A percentile compares a stretch with the other conserved stretches of the same genome.
phyloP scores from a whole-genome alignment of 2,329 filamentous ascomycete species.

The Epichloe gansuensis region DNA sequence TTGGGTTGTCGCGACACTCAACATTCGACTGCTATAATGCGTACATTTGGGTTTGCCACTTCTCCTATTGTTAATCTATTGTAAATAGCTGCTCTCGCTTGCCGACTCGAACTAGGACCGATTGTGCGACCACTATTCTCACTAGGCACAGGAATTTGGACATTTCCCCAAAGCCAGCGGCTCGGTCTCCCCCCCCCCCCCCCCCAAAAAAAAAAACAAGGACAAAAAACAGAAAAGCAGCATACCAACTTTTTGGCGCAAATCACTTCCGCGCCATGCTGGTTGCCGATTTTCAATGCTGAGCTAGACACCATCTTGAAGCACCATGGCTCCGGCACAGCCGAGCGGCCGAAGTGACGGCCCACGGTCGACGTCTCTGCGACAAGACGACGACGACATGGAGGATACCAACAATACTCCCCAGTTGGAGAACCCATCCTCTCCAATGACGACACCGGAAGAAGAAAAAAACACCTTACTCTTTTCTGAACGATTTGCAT shows the following conservation, averaged over 20 bases:
- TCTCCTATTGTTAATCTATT: too few species aligned
- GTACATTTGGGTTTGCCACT: too few species aligned
- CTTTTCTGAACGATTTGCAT: background rate
- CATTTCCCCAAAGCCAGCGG: too few species aligned
- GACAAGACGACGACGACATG: conserved; percentile 6
- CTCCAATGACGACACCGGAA: background rate
- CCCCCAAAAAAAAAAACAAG: too few species aligned
- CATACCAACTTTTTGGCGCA: background rate
- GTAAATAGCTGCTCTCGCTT: too few species aligned
- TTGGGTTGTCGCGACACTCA: background rate
- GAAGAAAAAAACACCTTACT: background rate
- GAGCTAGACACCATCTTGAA: conserved; percentile 6
- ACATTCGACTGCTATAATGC: too few species aligned
- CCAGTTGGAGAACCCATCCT: background rate
- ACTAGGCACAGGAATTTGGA: too few species aligned
- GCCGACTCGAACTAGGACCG: too few species aligned
- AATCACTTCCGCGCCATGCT: background rate
- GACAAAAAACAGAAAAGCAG: too few species aligned
- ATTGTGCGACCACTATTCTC: too few species aligned
- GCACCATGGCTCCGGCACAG: conserved; percentile 14
- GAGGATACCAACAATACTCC: background rate
- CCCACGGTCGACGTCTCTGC: conserved; percentile 3
- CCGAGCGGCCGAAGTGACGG: conserved; percentile 9
- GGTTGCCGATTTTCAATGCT: conserved; percentile 13
- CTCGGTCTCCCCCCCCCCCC: too few species aligned